phyloP scores from a whole-genome alignment of 139 green algal species.

The Penium margaritaceum region DNA sequence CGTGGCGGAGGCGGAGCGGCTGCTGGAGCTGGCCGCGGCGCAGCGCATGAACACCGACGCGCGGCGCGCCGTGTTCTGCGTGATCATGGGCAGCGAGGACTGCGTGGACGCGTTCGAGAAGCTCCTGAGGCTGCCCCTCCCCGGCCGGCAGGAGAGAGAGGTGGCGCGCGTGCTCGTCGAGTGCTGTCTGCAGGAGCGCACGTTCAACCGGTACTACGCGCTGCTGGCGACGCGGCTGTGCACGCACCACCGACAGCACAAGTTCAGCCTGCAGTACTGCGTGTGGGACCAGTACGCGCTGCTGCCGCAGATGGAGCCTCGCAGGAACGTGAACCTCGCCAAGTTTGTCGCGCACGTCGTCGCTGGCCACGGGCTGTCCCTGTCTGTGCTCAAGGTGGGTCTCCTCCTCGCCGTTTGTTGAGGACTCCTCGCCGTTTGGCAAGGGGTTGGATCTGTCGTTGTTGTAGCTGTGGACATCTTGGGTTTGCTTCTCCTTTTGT shows the following conservation, averaged over 20 bases:
- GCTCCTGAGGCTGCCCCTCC: constrained; percentile 38
- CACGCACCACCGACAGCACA: constrained; percentile 53
- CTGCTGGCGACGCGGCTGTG: constrained; percentile 50
- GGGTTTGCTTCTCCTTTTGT: neutral
- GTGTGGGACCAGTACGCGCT: constrained; percentile 74
- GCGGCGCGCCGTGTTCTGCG: constrained; percentile 45
- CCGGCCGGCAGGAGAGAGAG: constrained; percentile 40
- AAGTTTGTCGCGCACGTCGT: constrained; percentile 24
- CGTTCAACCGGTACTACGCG: constrained; percentile 43
- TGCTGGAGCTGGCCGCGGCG: constrained; percentile 44
- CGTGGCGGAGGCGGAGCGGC: constrained; percentile 18
- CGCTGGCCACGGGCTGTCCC: constrained; percentile 17
- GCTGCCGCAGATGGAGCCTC: constrained; percentile 34
- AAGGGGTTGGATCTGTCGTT: neutral
- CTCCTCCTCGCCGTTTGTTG: neutral
- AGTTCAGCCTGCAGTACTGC: constrained; percentile 65
- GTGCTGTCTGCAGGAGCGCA: constrained; percentile 42
- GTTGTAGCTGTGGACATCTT: neutral
- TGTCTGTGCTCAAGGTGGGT: constrained; percentile 41
- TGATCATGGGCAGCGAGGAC: constrained; percentile 46
- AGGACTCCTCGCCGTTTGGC: neutral
- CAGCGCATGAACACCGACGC: constrained; percentile 53
- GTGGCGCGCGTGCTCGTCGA: constrained; percentile 41
- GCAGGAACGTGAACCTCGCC: constrained; percentile 20
- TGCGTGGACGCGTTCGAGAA: constrained; percentile 53